Evolutionary conservation across 1,284 basidiomycete species (phyloP).

Genomic region (Lignosus rhinocerotis): DNA sequence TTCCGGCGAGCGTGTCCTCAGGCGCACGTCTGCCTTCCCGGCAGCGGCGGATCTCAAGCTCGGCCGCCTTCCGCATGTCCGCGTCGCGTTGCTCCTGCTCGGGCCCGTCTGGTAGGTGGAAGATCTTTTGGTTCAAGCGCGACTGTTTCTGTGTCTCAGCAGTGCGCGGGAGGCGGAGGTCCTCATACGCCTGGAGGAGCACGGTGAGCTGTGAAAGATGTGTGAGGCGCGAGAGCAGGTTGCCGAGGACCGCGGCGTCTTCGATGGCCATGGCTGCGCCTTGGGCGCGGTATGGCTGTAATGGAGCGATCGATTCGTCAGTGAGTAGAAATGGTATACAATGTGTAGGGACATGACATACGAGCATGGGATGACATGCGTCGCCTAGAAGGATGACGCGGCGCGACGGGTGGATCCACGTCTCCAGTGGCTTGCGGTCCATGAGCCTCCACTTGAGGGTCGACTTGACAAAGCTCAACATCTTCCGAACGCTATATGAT

Average conservation of each 20-base stretch:
- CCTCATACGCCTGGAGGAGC: constrained; percentile 54
- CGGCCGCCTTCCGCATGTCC: constrained; percentile 52
- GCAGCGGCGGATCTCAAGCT: constrained; percentile 32
- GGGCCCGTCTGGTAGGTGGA: constrained; percentile 56
- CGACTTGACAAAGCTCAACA: constrained; percentile 39
- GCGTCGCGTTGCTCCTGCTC: constrained; percentile 51
- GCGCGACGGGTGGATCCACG: constrained; percentile 42
- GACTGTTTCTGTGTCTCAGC: constrained; percentile 48
- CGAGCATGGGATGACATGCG: constrained; percentile 63
- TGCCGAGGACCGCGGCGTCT: constrained; percentile 63
- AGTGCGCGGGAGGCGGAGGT: constrained; percentile 47
- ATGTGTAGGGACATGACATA: constrained; percentile 5
- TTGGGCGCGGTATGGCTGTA: constrained; percentile 66
- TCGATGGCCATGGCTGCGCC: constrained; percentile 72
- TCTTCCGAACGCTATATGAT: constrained; percentile 38
- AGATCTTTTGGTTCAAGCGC: constrained; percentile 51
- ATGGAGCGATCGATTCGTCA: no score
- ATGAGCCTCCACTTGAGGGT: constrained; percentile 48
- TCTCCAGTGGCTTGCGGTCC: constrained; percentile 42
- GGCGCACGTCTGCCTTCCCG: constrained; percentile 17
- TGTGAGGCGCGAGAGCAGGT: constrained; percentile 52
- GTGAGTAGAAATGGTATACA: no score
- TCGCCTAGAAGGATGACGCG: constrained; percentile 44
- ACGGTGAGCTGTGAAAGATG: constrained; percentile 42
- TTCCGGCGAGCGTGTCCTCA: constrained; percentile 31